Evolutionary conservation across 1,139 yeast species (phyloP).

Genomic region (Hansenula lynferdii): DNA sequence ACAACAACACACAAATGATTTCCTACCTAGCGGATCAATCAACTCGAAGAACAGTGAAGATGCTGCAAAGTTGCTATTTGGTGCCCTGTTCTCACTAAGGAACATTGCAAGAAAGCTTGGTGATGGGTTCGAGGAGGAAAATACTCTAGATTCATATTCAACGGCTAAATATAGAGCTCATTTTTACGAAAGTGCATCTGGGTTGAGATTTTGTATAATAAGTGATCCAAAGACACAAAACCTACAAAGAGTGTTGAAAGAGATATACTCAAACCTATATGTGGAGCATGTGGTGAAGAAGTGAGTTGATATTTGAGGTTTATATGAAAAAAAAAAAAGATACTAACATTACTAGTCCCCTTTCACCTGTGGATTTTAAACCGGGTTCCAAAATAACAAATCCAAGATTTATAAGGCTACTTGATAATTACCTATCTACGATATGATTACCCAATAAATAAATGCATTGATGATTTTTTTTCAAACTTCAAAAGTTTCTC

Average conservation of each 20-base stretch:
- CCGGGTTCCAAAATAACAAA: conserved; percentile 38
- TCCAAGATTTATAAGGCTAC: conserved; percentile 37
- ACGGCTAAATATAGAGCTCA: conserved; percentile 78
- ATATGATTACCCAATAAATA: neutral
- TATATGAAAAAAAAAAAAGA: neutral
- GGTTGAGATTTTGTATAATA: conserved; percentile 67
- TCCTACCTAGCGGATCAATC: conserved; percentile 35
- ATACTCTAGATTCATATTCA: conserved; percentile 58
- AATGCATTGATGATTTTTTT: neutral
- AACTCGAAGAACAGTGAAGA: conserved; percentile 59
- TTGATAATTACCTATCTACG: conserved; percentile 33
- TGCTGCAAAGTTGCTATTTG: conserved; percentile 76
- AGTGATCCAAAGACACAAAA: conserved; percentile 66
- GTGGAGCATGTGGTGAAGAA: conserved; percentile 69
- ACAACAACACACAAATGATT: conserved; percentile 6
- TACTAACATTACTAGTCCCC: conserved; percentile 22
- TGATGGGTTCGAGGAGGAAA: conserved; percentile 30
- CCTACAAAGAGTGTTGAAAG: conserved; percentile 54
- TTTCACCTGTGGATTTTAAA: conserved; percentile 48
- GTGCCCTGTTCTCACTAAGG: conserved; percentile 77
- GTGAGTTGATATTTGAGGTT: neutral
- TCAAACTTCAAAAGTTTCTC: conserved; percentile 20
- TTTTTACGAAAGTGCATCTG: conserved; percentile 73
- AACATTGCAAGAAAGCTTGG: conserved; percentile 67
- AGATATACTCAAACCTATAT: conserved; percentile 64